Evolutionary conservation across 1,284 basidiomycete species (phyloP), one percentile per base, ranked within the genome.

Genomic region (Ganoderma lingzhi): DNA sequence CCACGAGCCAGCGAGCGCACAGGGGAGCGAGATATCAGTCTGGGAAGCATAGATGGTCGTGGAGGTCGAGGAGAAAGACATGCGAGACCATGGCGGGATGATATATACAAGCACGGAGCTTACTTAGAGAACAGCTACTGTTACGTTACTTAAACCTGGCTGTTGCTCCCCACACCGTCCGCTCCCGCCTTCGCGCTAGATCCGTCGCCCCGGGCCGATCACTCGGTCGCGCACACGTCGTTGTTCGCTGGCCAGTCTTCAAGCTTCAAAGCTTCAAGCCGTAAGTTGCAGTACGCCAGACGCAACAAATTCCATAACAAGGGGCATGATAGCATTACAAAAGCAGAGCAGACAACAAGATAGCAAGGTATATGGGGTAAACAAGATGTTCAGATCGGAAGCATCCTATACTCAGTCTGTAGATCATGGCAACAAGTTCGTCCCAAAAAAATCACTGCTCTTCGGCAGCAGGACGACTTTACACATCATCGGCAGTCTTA

Each of bases 1-100:
- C 85, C 80, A 63, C 87, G 84, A 64, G 59, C 64, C 10, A 71
- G 64, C 14, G 68, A 51, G 23, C 45, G 68, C 3, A 60, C n/a
- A 14, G 70, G 48, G 59, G 48, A 67, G 55, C 69, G 69, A 42
- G 64, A 23, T 30, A 48, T 62, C 48, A 75, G 59, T 42, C 74
- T 72, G 41, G 71, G 59, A 45, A 79, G 66, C 78, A 79, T 79
- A 63, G 58, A 58, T 32, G 69, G 56, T 45, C 58, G 63, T 53
- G 48, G 44, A 56, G 15, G 62, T 62, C 60, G 51, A 53, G 58
- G 65, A 55, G 51, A 59, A 45, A 64, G 63, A 58, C 42, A 59
- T 28, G 61, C 61, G n/a, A 51, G 37, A 12, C 35, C 56, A 59
- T 59, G 10, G n/a, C 6, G 14, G 37, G 59, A 28, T 30, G 23